These are phyloP conservation scores for Colletotrichum sansevieriae DNA, from an alignment of 2,329 filamentous ascomycete genomes.

Conservation along the genomic window DNA sequence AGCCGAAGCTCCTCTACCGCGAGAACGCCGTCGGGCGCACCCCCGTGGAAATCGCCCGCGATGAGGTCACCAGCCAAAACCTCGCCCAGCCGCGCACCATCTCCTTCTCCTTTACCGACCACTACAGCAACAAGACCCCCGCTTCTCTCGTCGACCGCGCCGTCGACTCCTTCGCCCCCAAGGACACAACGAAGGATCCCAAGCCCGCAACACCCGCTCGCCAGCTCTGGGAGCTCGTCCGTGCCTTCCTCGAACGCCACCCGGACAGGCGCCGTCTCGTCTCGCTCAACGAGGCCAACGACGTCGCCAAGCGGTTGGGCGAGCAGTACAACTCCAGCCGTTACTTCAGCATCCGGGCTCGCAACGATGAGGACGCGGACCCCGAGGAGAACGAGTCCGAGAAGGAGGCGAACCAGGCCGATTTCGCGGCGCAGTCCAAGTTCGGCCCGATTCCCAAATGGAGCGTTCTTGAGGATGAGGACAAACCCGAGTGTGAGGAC, in stretches of 20 bases:
- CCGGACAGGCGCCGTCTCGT: slow-evolving; percentile 62
- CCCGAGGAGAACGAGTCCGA: slow-evolving; percentile 45
- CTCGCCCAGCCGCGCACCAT: slow-evolving; percentile 47
- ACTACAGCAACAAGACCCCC: slow-evolving; percentile 15
- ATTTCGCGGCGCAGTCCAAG: slow-evolving; percentile 48
- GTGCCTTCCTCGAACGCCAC: slow-evolving; percentile 46
- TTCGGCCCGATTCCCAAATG: not conserved
- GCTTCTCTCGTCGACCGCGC: slow-evolving; percentile 23
- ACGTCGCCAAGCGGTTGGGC: slow-evolving; percentile 68
- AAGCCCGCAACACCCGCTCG: slow-evolving; percentile 7
- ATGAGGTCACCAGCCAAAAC: slow-evolving; percentile 60
- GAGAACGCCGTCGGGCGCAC: slow-evolving; percentile 85
- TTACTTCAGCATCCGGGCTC: slow-evolving; percentile 53
- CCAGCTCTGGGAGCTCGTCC: slow-evolving; percentile 44
- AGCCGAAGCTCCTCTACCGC: slow-evolving; percentile 72
- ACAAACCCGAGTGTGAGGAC: slow-evolving; percentile 2
- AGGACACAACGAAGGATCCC: not conserved
- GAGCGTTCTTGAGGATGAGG: slow-evolving; percentile 12
- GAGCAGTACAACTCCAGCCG: slow-evolving; percentile 59
- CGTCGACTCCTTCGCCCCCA: slow-evolving; percentile 31
- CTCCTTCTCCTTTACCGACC: slow-evolving; percentile 15
- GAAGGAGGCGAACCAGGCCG: slow-evolving; percentile 44
- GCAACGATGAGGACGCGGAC: slow-evolving; percentile 46
- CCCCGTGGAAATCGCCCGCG: slow-evolving; percentile 75
- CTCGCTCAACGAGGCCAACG: slow-evolving; percentile 68